These are phyloP conservation scores for Paracorniculantispora psalliotae DNA, from an alignment of 2,329 filamentous ascomycete genomes.

Conservation along the genomic window DNA sequence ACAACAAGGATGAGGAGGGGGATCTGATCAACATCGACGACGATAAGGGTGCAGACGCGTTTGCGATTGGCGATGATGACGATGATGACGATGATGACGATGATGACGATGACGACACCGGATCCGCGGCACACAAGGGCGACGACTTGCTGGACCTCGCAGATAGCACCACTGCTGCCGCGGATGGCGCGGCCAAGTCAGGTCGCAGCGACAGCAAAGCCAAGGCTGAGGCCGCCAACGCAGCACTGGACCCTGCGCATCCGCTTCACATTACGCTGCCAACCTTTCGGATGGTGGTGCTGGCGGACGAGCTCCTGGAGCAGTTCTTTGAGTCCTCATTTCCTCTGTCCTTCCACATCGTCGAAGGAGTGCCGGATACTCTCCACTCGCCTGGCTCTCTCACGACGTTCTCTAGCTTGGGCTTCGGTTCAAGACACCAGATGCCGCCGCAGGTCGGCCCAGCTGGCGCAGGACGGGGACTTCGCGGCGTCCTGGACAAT, in stretches of 20 bases:
- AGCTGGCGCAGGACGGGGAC: constrained; percentile 58
- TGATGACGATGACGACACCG: constrained; percentile 40
- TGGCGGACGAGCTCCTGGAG: constrained; percentile 91
- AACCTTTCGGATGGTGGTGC: constrained; percentile 97
- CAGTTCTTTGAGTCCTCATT: constrained; percentile 98
- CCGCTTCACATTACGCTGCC: constrained; percentile 93
- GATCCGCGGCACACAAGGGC: constrained; percentile 23
- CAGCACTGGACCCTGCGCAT: constrained; percentile 85
- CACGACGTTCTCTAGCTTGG: constrained; percentile 77
- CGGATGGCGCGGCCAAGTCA: constrained; percentile 28
- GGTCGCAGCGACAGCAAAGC: constrained; percentile 39
- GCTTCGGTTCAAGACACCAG: constrained; percentile 43
- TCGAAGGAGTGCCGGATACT: constrained; percentile 51
- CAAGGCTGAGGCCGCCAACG: constrained; percentile 74
- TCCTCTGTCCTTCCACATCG: constrained; percentile 84
- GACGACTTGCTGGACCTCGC: not conserved
- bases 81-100: constrained; percentile 49
- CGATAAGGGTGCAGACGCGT: constrained; percentile 42
- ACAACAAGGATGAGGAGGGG: constrained; percentile 43
- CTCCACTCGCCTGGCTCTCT: constrained; percentile 48
- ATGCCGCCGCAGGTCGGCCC: constrained; percentile 35
- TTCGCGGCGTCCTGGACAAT: constrained; percentile 90
- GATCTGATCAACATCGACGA: constrained; percentile 19
- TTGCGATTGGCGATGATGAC: constrained; percentile 71
- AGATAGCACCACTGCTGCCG: constrained; percentile 31